These are phyloP conservation scores for Dictyostelium firmibasis DNA, from an alignment of 78 protist species.

Conservation along the genomic window DNA sequence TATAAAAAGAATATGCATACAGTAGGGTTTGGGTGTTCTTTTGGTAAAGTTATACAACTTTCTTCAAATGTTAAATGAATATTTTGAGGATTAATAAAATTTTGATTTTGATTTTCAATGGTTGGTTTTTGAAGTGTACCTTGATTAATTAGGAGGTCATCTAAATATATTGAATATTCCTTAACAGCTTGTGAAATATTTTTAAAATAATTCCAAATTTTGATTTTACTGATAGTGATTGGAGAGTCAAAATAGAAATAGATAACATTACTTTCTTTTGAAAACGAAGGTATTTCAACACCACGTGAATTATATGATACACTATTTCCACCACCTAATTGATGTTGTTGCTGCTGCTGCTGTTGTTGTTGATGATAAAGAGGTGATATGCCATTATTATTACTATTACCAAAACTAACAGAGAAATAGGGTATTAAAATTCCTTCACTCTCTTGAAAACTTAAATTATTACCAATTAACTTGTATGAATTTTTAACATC, in stretches of 20 bases:
- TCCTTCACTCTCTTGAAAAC: constrained; percentile 69
- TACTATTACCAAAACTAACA: not conserved
- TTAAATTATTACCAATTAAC: constrained; percentile 67
- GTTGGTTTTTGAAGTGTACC: constrained; percentile 21
- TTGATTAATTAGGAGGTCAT: constrained; percentile 61
- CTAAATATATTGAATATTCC: constrained; percentile 51
- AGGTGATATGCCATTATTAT: not conserved
- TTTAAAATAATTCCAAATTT: constrained; percentile 85
- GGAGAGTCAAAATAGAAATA: constrained; percentile 70
- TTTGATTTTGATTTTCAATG: not conserved
- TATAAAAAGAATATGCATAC: not conserved
- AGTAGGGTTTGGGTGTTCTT: not conserved
- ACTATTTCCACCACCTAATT: not conserved
- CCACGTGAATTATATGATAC: not conserved
- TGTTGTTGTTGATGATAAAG: not conserved
- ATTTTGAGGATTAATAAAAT: not conserved
- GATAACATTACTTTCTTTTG: not conserved
- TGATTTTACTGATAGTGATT: constrained; percentile 35
- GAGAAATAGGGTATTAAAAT: constrained; percentile 80
- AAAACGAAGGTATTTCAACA: constrained; percentile 23
- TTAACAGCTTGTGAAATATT: constrained; percentile 69
- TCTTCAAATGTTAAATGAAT: not conserved
- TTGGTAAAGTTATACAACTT: not conserved
- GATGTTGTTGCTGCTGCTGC: not conserved
- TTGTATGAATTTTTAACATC: not conserved